Percentiles rank a stretch among this genome's conserved stretches.
Conservation (phyloP, 768 basidiomycete species). For the Tulasnella sp. region DNA sequence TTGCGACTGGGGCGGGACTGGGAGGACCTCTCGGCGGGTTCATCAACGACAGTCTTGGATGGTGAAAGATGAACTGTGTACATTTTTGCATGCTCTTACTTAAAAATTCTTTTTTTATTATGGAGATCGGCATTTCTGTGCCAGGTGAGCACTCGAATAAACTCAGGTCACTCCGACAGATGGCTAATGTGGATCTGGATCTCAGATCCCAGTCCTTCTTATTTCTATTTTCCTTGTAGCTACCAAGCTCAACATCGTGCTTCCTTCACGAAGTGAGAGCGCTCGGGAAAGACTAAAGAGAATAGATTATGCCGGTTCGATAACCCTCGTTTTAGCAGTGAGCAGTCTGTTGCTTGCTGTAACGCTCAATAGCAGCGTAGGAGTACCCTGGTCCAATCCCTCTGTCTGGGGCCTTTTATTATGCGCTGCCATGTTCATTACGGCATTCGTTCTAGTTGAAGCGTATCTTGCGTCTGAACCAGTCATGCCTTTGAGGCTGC, state of each 20-base stretch:
- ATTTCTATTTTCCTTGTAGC: slow-evolving; percentile 58
- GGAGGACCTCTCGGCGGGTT: slow-evolving; percentile 28
- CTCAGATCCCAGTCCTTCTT: slow-evolving; percentile 54
- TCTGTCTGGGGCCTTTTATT: slow-evolving; percentile 53
- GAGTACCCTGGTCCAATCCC: slow-evolving; percentile 62
- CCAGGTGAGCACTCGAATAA: slow-evolving; percentile 29
- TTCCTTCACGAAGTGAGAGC: slow-evolving; percentile 52
- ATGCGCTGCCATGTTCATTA: slow-evolving; percentile 40
- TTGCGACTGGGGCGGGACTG: slow-evolving; percentile 50
- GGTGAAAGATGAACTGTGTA: too few relatives aligned
- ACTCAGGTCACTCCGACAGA: not conserved
- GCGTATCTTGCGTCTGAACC: slow-evolving; percentile 65
- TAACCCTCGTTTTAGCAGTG: slow-evolving; percentile 60
- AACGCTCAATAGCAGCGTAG: slow-evolving; percentile 64
- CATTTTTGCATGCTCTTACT: too few relatives aligned
- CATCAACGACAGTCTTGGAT: slow-evolving; percentile 70
- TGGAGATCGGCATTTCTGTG: slow-evolving; percentile 67
- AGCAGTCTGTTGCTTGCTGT: slow-evolving; percentile 60
- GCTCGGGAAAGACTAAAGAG: slow-evolving; percentile 53
- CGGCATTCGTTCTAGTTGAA: slow-evolving; percentile 66
- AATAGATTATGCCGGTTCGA: slow-evolving; percentile 72
- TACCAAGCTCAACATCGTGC: slow-evolving; percentile 60
- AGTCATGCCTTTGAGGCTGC: slow-evolving; percentile 74
- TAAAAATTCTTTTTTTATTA: not conserved
- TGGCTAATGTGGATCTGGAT: not conserved